Evolutionary conservation across 163 green algal species (phyloP), one percentile per base, ranked within the genome.

Genomic region (Scenedesmus sp.): DNA sequence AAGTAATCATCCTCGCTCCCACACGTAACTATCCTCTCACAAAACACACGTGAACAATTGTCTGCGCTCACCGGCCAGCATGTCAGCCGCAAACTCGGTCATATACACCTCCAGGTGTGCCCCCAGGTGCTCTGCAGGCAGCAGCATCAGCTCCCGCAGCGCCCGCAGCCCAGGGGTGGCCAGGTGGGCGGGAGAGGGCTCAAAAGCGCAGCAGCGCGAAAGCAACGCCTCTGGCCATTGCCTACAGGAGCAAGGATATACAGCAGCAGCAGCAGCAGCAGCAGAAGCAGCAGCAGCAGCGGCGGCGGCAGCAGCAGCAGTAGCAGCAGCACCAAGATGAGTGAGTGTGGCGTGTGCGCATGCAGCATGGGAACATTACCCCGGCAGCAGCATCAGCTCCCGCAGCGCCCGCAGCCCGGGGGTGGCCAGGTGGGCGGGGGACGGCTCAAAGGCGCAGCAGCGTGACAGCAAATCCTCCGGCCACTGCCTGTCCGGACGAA

Each of bases 21-120:
- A 26, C 26, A 26, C 26, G 26, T 26, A 26, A 26, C 26, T 26
- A 26, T 26, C 26, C 26, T 26, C 26, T 26, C 26, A 26, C 26
- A 26, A 26, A 26, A 26, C 26, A 26, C 26, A 26, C 26, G 26
- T 26, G 26, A 26, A 26, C 26, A 26, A 26, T 26, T 26, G 26
- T 26, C 26, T 26, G 26, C 26, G 26, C 82, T n/a, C 82, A 96
- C 94, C 93, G 86, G 92, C 91, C n/a, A 98, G 94, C 85, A 98
- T 83, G 77, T 93, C 95, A 23, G 96, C 96, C 16, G 96, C 96
- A 95, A 98, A 96, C 90, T 98, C 97, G n/a, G 95, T 94, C 96
- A 98, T 98, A 59, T 97, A 96, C 54, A 98, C 95, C 86, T 97
- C 95, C n/a, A 97, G 94, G 79, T 98, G 96, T 84, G 96, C 94